Evolutionary conservation across 768 basidiomycete species (phyloP).

Genomic region (Tylopilus sp.): DNA sequence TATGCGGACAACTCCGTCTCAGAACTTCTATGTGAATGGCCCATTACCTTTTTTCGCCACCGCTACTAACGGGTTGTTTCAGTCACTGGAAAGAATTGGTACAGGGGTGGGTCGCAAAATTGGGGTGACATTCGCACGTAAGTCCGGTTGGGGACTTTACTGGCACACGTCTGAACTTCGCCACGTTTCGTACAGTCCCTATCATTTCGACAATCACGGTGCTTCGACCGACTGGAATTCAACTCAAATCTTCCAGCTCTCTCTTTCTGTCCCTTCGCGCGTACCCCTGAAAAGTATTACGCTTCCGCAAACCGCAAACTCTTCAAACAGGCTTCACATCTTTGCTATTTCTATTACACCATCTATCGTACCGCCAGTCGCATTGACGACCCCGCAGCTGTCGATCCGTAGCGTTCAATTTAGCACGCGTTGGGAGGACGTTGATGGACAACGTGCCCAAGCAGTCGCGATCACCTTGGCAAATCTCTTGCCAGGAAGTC

Average conservation of each 20-base stretch:
- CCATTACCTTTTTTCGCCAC: background rate
- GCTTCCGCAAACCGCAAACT: conserved; percentile 34
- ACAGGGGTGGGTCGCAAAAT: conserved; percentile 37
- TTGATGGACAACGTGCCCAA: conserved; percentile 39
- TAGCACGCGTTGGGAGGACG: conserved; percentile 45
- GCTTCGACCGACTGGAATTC: conserved; percentile 39
- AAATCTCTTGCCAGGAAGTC: conserved; percentile 42
- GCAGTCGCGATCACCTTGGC: conserved; percentile 50
- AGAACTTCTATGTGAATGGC: conserved; percentile 32
- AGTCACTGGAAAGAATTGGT: conserved; percentile 51
- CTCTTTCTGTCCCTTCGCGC: conserved; percentile 41
- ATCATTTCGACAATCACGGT: conserved; percentile 38
- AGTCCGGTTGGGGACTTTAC: conserved; percentile 4
- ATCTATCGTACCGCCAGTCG: conserved; percentile 25
- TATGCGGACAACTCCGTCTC: conserved; percentile 37
- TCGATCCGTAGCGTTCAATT: conserved; percentile 44
- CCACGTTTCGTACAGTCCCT: conserved; percentile 35
- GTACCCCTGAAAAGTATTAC: conserved; percentile 41
- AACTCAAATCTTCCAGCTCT: conserved; percentile 44
- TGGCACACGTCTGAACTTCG: background rate
- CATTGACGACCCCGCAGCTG: conserved; percentile 28
- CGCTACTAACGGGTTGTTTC: background rate
- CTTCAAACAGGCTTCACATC: conserved; percentile 39
- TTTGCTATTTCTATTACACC: conserved; percentile 44
- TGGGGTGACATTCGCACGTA: conserved; percentile 44